A percentile compares a stretch with the other conserved stretches of the same genome.
Conservation (phyloP, 179 eudicot genomes). For the Actinidia polygama region DNA sequence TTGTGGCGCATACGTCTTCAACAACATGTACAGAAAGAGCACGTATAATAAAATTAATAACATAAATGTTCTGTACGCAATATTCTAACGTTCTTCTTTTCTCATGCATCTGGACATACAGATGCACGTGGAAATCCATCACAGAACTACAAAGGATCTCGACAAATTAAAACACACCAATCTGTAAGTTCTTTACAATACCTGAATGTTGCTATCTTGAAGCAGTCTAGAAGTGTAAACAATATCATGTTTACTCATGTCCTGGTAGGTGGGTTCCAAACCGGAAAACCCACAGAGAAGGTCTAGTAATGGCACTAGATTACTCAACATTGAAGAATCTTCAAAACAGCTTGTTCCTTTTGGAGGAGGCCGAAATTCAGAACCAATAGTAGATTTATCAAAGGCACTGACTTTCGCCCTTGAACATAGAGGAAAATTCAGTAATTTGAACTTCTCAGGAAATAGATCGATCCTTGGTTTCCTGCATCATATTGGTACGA, state of each 20-base stretch:
- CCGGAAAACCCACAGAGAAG: conserved; percentile 40
- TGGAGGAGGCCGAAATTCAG: conserved; percentile 42
- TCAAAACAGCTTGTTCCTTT: conserved; percentile 65
- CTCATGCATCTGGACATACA: conserved; percentile 25
- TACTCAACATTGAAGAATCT: conserved; percentile 35
- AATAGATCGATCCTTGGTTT: conserved; percentile 51
- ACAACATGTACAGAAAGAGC: too few species aligned
- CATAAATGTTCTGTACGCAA: too few species aligned
- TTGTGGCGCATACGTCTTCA: too few species aligned
- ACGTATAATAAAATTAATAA: too few species aligned
- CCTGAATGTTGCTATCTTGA: background rate
- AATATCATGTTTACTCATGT: background rate
- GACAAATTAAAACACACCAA: conserved; percentile 48
- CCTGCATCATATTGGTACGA: conserved; percentile 56
- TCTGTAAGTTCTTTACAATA: conserved; percentile 42
- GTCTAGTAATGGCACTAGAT: conserved; percentile 33
- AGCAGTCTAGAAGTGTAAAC: background rate
- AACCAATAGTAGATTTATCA: conserved; percentile 54
- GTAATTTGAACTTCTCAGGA: conserved; percentile 45
- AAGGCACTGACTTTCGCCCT: conserved; percentile 71
- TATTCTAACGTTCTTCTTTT: background rate
- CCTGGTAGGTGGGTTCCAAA: conserved; percentile 44
- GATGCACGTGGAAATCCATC: conserved; percentile 49
- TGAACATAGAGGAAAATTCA: conserved; percentile 55
- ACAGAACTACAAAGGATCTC: conserved; percentile 46